These are phyloP conservation scores for Wickerhamiella kurtzmanii DNA, from an alignment of 805 yeast genomes.

Conservation along the genomic window DNA sequence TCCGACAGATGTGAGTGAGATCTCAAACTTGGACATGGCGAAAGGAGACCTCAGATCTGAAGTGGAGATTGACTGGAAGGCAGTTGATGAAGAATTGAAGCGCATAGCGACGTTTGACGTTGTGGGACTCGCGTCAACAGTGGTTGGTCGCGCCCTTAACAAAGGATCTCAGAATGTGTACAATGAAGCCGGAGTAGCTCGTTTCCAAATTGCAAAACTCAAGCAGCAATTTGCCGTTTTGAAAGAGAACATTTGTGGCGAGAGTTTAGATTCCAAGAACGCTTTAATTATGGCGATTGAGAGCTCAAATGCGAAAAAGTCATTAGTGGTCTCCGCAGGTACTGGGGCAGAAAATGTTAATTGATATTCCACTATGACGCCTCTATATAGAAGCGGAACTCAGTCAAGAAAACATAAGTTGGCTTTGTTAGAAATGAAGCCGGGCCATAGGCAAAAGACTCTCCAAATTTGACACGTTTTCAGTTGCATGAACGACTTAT, in stretches of 20 bases:
- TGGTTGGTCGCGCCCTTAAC: conserved; percentile 14
- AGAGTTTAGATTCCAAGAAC: conserved; percentile 11
- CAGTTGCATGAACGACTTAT: too few species aligned
- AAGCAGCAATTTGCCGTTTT: conserved; percentile 12
- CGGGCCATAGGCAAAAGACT: too few species aligned
- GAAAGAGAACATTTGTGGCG: conserved; percentile 13
- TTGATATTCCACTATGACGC: too few species aligned
- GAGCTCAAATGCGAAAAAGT: conserved; percentile 13
- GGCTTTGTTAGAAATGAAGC: too few species aligned
- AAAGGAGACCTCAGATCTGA: not conserved
- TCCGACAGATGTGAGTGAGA: not conserved
- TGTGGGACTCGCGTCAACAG: conserved; percentile 15
- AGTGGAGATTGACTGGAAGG: conserved; percentile 13
- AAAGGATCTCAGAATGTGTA: conserved; percentile 20
- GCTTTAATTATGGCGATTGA: conserved; percentile 12
- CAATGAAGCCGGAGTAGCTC: conserved; percentile 20
- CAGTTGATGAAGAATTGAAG: conserved; percentile 17
- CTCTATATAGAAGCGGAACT: too few species aligned
- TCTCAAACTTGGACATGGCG: not conserved
- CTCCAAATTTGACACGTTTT: too few species aligned
- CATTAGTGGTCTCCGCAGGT: conserved; percentile 6
- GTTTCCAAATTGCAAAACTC: conserved; percentile 17
- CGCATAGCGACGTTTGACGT: conserved; percentile 16
- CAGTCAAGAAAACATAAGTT: too few species aligned
- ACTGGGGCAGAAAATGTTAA: too few species aligned